phyloP scores from a whole-genome alignment of 306 rosid genomes.

The Rosa multiflora region DNA sequence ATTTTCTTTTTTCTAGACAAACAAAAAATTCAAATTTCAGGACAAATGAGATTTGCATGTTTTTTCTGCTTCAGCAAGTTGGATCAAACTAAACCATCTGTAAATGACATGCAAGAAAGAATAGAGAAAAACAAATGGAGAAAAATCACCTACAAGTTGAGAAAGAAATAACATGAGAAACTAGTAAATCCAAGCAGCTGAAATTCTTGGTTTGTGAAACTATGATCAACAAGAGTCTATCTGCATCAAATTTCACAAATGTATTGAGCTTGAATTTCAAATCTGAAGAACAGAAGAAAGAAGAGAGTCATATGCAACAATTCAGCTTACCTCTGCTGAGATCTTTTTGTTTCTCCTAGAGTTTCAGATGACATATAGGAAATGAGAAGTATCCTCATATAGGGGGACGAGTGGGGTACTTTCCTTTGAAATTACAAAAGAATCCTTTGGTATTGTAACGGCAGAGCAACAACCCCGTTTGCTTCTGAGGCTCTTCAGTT shows the following conservation, averaged over 20 bases:
- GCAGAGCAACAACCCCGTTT: neutral
- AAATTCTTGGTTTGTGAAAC: neutral
- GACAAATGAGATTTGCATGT: neutral
- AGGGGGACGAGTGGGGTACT: neutral
- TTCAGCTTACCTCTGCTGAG: conserved; percentile 1
- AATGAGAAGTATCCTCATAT: neutral
- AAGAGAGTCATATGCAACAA: neutral
- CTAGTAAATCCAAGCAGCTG: neutral
- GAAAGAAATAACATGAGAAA: neutral
- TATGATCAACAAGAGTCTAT: neutral
- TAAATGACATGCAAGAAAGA: neutral
- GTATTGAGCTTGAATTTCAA: neutral
- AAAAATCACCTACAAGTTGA: neutral
- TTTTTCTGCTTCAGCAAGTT: neutral
- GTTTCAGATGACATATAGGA: neutral
- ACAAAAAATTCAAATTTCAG: neutral
- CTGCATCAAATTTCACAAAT: neutral
- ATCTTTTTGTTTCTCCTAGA: conserved; percentile 4
- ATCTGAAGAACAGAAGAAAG: neutral
- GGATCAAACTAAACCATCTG: neutral
- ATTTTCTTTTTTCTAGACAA: neutral
- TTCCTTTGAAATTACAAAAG: conserved; percentile 6
- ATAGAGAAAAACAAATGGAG: neutral
- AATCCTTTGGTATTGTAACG: conserved; percentile 10
- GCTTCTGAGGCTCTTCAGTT: neutral